A percentile compares a stretch with the other conserved stretches of the same genome.
These are phyloP conservation scores for Monoraphidium neglectum DNA, from an alignment of 139 green algal genomes.

Conservation along the genomic window DNA sequence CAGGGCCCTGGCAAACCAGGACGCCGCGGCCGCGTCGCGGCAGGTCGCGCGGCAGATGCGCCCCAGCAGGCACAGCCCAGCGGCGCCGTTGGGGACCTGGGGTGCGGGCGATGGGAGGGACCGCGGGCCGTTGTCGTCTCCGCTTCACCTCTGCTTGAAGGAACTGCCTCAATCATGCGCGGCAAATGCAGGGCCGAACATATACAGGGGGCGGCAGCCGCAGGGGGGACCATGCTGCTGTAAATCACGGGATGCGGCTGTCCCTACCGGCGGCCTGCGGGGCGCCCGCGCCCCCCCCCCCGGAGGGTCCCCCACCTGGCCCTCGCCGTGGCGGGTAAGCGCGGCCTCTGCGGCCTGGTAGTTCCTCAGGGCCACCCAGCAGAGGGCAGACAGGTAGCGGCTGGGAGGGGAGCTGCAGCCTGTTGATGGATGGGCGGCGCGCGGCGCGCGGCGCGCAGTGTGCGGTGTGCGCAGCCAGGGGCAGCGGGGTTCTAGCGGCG, in stretches of 20 bases:
- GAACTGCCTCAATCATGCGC: not conserved
- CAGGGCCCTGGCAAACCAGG: conserved; percentile 71
- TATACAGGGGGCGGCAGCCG: not conserved
- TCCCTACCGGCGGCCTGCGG: no score
- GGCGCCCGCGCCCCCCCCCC: no score
- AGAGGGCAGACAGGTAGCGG: conserved; percentile 87
- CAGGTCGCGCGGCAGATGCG: conserved; percentile 68
- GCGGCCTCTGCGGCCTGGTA: conserved; percentile 82
- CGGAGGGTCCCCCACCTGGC: conserved; percentile 38
- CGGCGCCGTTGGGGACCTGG: conserved; percentile 80
- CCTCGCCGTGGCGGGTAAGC: conserved; percentile 47
- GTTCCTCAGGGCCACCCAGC: conserved; percentile 77
- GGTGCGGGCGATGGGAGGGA: no score
- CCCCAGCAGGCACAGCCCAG: conserved; percentile 87
- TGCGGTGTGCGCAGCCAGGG: no score
- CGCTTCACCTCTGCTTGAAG: no score
- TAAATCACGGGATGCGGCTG: no score
- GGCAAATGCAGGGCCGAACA: not conserved
- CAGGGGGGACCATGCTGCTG: no score
- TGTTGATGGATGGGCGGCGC: conserved; percentile 6
- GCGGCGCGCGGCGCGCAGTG: not conserved
- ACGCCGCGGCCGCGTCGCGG: conserved; percentile 55
- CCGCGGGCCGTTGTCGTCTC: no score
- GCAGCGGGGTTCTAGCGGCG: no score
- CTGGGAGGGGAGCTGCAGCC: conserved; percentile 42